Evolutionary conservation across 768 basidiomycete genomes (phyloP), one percentile per base, ranked within the genome.

Genomic region (Leccinum sublutescens): DNA sequence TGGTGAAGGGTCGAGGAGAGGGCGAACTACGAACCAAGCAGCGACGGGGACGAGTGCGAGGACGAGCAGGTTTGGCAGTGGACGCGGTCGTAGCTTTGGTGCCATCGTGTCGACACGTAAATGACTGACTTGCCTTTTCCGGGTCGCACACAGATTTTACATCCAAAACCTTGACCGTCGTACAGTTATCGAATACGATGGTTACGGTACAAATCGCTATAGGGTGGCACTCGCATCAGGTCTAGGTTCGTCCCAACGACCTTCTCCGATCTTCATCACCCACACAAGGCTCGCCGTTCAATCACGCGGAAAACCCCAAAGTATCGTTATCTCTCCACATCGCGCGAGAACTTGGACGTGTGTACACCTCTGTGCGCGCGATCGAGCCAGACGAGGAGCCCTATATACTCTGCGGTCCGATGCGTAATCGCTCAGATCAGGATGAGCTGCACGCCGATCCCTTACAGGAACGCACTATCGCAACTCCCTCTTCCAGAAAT

Each of bases 211-310:
- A 63, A 85, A 93, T 64, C 83, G 87, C 48, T 91, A 92, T 66
- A 83, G 82, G 7, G 87, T 89, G 86, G 93, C 89, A 1, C 79
- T 95, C 19, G 86, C 89, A 1, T 73, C 92, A 1, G 92, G 92
- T 3, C 78, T 93, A 25, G 91, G 91, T 92, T 66, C 31, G 75
- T 48, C 34, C 33, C 6, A 7, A 23, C 52, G n/a, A 27, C 1
- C 36, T 33, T 17, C 17, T 1, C 14, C 17, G 15, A 43, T 21
- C 34, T n/a, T 48, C 14, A 64, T 54, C 45, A n/a, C 19, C 17
- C 15, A 38, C 54, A 6, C 21, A 34, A 91, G 92, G 92, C 5
- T 93, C 91, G 2, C 67, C 94, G 10, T 92, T 94, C 75, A 94
- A 93, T 68, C 91, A 92, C 73, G 85, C 86, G 0, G 75, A 81